A percentile compares a stretch with the other conserved stretches of the same genome.
phyloP scores from a whole-genome alignment of 2,329 filamentous ascomycete genomes.

The Daldinia sp. region DNA sequence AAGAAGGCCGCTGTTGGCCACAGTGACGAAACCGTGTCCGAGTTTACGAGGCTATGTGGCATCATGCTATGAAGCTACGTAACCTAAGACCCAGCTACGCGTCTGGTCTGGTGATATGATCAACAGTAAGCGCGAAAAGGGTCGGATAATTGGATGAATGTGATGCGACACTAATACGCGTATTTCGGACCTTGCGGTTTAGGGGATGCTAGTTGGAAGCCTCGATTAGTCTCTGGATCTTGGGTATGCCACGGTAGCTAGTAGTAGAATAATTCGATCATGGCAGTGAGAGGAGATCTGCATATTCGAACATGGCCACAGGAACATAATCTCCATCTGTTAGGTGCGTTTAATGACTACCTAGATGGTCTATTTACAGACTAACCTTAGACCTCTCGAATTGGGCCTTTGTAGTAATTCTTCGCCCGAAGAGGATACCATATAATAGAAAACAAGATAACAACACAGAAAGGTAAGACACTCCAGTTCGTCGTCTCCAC shows the following conservation, averaged over 20 bases:
- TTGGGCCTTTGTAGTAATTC: conserved; percentile 57
- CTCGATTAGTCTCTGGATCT: neutral
- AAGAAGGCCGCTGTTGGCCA: conserved; percentile 32
- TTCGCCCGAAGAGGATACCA: conserved; percentile 56
- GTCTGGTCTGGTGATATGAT: neutral
- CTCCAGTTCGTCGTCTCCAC: conserved; percentile 58
- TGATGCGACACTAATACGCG: neutral
- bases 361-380: neutral
- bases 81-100: neutral
- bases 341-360: neutral
- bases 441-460: conserved; percentile 55
- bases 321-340: neutral
- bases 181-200: neutral
- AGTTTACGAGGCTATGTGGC: conserved; percentile 42
- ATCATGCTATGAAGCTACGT: conserved; percentile 30
- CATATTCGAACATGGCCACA: neutral
- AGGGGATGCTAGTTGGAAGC: neutral
- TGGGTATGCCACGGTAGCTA: neutral
- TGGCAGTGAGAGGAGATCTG: neutral
- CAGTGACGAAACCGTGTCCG: conserved; percentile 21
- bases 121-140: neutral
- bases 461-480: conserved; percentile 53
- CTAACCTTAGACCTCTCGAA: conserved; percentile 41
- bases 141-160: neutral
- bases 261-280: too few relatives aligned